A percentile compares a stretch with the other conserved stretches of the same genome.
These are phyloP conservation scores for Ustilago vetiveriae DNA, from an alignment of 1,284 basidiomycete genomes.

Conservation along the genomic window DNA sequence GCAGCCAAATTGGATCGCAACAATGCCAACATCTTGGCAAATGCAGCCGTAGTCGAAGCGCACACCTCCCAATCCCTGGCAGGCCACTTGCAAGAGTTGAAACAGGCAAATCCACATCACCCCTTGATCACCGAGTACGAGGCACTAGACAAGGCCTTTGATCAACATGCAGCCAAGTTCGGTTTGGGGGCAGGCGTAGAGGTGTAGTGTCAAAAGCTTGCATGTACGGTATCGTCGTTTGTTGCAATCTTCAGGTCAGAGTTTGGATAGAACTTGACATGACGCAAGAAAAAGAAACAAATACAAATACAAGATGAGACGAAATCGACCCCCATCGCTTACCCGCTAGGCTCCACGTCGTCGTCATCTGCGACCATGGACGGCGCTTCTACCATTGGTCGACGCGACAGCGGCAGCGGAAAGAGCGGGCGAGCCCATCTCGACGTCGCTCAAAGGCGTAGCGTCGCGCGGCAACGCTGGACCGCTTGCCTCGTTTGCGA, in stretches of 20 bases:
- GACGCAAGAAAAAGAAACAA: background rate
- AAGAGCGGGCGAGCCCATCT: constrained; percentile 38
- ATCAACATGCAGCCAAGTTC: constrained; percentile 23
- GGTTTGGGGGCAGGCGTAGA: constrained; percentile 16
- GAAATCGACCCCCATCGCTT: too few relatives aligned
- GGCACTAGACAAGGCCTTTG: constrained; percentile 18
- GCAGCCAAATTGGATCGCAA: constrained; percentile 36
- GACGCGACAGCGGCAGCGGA: constrained; percentile 12
- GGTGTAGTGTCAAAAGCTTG: constrained; percentile 4
- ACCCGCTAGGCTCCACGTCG: too few relatives aligned
- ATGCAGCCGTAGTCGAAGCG: constrained; percentile 36
- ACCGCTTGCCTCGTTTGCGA: background rate
- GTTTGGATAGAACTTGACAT: too few relatives aligned
- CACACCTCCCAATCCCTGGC: constrained; percentile 1
- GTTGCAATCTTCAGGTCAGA: background rate
- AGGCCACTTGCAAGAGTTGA: constrained; percentile 13
- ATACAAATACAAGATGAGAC: constrained; percentile 34
- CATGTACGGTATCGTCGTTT: background rate
- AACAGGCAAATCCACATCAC: constrained; percentile 19
- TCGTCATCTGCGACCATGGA: constrained; percentile 18
- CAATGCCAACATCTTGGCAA: constrained; percentile 46
- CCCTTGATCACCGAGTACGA: constrained; percentile 28
- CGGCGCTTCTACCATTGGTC: constrained; percentile 8
- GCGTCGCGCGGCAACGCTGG: constrained; percentile 22
- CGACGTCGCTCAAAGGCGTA: constrained; percentile 37